Conservation (phyloP, 257 asterid genomes). For the Nyctanthes arbortristis region DNA sequence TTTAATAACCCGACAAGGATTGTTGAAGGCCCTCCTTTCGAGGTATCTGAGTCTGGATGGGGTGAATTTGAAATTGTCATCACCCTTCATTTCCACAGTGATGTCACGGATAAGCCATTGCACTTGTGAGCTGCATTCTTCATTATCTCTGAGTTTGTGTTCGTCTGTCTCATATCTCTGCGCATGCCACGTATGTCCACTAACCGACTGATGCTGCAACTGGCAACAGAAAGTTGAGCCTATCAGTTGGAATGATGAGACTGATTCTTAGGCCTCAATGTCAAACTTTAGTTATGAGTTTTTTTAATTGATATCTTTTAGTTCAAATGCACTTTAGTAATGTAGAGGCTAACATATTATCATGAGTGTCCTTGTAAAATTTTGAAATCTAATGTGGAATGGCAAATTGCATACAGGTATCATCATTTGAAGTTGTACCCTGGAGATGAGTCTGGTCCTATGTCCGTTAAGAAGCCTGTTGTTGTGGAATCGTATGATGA, state of each 20-base stretch:
- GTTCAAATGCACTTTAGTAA: background rate
- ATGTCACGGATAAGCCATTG: slow-evolving; percentile 64
- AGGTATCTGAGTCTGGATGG: slow-evolving; percentile 86
- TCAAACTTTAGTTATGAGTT: background rate
- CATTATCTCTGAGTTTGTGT: slow-evolving; percentile 6
- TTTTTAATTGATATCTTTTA: background rate
- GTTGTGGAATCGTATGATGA: slow-evolving; percentile 70
- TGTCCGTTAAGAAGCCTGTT: slow-evolving; percentile 73
- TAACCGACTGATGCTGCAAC: background rate
- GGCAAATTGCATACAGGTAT: slow-evolving; percentile 40
- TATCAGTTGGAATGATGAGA: background rate
- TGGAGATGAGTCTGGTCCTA: slow-evolving; percentile 68
- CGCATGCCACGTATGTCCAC: too few species aligned
- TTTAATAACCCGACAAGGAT: slow-evolving; percentile 70
- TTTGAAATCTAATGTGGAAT: background rate
- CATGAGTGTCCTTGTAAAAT: background rate
- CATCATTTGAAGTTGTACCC: slow-evolving; percentile 72
- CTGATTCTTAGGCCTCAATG: background rate
- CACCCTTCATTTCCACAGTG: slow-evolving; percentile 64
- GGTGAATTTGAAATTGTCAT: slow-evolving; percentile 81
- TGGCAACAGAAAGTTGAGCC: background rate
- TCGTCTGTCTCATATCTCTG: slow-evolving; percentile 15
- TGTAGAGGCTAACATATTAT: background rate
- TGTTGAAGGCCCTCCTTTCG: slow-evolving; percentile 76
- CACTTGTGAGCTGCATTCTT: slow-evolving; percentile 53